A percentile compares a stretch with the other conserved stretches of the same genome.
phyloP scores from a whole-genome alignment of 2,329 filamentous ascomycete species.

The Pseudocercospora macadamiae region DNA sequence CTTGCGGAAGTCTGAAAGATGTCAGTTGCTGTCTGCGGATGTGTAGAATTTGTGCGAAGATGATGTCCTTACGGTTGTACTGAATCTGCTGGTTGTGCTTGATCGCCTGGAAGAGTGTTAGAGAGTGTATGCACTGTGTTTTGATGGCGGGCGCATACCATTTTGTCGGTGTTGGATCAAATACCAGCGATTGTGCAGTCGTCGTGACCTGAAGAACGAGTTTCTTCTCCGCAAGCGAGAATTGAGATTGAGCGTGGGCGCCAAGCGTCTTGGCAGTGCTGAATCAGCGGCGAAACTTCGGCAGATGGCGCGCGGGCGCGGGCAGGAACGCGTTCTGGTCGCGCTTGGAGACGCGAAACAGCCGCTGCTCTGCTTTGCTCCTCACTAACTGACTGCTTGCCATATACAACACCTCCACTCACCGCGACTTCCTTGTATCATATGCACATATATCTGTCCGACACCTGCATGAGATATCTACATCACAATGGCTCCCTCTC shows the following conservation, averaged over 20 bases:
- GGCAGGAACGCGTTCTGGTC: background rate
- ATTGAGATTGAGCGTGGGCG: slow-evolving; percentile 2
- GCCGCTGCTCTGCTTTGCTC: background rate
- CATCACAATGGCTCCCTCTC: slow-evolving; percentile 35
- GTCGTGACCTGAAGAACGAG: slow-evolving; percentile 24
- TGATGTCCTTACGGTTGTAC: slow-evolving; percentile 68
- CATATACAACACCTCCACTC: background rate
- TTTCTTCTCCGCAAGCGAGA: background rate
- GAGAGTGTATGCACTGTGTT: background rate
- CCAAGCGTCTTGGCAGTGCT: background rate
- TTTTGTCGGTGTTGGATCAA: slow-evolving; percentile 23
- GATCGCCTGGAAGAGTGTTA: slow-evolving; percentile 63
- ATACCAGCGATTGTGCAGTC: slow-evolving; percentile 20
- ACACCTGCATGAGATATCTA: background rate
- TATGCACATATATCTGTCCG: background rate
- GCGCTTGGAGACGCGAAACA: background rate
- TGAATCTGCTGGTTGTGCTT: slow-evolving; percentile 99
- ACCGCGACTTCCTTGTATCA: background rate
- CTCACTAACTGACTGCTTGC: background rate
- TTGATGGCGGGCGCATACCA: slow-evolving; percentile 16
- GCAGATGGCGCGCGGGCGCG: background rate
- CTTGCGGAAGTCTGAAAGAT: slow-evolving; percentile 86
- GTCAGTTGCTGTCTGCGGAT: slow-evolving; percentile 16
- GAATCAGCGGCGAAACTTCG: background rate
- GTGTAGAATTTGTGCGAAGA: background rate